phyloP scores from a whole-genome alignment of 1,139 yeast species.

The Hemisphaericaspora xylanilytica region DNA sequence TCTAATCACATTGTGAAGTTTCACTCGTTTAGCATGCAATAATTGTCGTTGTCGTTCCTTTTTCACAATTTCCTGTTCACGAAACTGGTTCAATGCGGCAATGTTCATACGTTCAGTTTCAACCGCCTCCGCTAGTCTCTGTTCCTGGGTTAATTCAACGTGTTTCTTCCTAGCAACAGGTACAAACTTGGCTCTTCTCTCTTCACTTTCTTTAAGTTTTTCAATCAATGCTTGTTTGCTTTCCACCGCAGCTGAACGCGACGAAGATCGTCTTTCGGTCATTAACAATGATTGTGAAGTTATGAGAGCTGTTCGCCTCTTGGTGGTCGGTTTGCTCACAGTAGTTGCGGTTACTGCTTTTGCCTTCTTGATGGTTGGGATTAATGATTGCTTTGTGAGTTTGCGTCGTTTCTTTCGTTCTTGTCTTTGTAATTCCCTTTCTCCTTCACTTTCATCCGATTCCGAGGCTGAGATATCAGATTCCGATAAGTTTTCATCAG shows the following conservation, averaged over 20 bases:
- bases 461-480: slow-evolving; percentile 51
- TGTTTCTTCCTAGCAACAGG: slow-evolving; percentile 45
- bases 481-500: slow-evolving; percentile 52
- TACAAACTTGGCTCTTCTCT: slow-evolving; percentile 51
- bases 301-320: slow-evolving; percentile 15
- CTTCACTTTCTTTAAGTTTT: slow-evolving; percentile 69
- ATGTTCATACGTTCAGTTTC: slow-evolving; percentile 80
- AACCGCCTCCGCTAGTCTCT: slow-evolving; percentile 77
- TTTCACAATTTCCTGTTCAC: slow-evolving; percentile 81
- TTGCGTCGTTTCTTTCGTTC: slow-evolving; percentile 45
- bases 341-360: slow-evolving; percentile 18
- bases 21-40: slow-evolving; percentile 61
- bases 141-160: slow-evolving; percentile 76
- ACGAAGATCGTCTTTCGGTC: slow-evolving; percentile 65
- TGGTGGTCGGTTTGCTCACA: slow-evolving; percentile 18
- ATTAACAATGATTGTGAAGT: slow-evolving; percentile 50
- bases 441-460: slow-evolving; percentile 65
- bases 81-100: slow-evolving; percentile 68
- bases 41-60: slow-evolving; percentile 75
- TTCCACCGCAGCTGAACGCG: slow-evolving; percentile 74
- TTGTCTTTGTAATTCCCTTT: slow-evolving; percentile 55
- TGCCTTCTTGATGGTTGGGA: slow-evolving; percentile 49
- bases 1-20: slow-evolving; percentile 56
- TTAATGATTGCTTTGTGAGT: slow-evolving; percentile 25
- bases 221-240: slow-evolving; percentile 77